Evolutionary conservation across 306 rosid species (phyloP).

Genomic region (Gleditsia sinensis): DNA sequence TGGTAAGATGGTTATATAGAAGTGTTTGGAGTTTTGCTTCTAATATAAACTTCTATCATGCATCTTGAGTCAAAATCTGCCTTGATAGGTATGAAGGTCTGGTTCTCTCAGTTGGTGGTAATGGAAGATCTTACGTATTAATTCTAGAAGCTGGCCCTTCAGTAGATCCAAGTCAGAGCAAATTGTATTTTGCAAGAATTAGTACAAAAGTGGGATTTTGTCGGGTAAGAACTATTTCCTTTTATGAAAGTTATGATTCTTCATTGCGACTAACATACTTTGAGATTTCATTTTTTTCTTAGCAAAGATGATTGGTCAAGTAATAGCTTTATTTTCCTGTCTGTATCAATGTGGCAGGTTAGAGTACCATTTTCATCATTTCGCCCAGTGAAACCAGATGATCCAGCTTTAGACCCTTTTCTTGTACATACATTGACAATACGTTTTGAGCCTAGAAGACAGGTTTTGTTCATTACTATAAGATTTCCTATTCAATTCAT

Average conservation of each 20-base stretch:
- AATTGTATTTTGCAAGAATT: constrained; percentile 80
- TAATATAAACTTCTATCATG: constrained; percentile 19
- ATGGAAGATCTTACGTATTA: constrained; percentile 85
- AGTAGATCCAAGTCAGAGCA: constrained; percentile 80
- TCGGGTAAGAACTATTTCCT: constrained; percentile 59
- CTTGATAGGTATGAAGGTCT: constrained; percentile 86
- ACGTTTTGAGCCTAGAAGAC: constrained; percentile 98
- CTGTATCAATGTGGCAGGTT: constrained; percentile 62
- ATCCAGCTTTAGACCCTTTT: constrained; percentile 88
- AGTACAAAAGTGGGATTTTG: constrained; percentile 95
- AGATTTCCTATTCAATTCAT: constrained; percentile 12
- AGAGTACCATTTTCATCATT: constrained; percentile 93
- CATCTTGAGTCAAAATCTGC: constrained; percentile 12
- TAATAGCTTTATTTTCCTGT: constrained; percentile 29
- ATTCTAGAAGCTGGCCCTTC: constrained; percentile 93
- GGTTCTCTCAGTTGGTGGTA: constrained; percentile 96
- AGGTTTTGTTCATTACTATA: constrained; percentile 53
- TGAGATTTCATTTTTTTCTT: not conserved
- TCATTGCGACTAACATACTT: constrained; percentile 12
- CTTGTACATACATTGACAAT: constrained; percentile 93
- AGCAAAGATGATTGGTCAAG: constrained; percentile 15
- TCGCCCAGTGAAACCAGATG: constrained; percentile 91
- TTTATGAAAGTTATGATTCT: constrained; percentile 8
- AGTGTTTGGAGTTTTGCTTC: constrained; percentile 15
- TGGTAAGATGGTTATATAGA: not conserved